A percentile compares a stretch with the other conserved stretches of the same genome.
These are phyloP conservation scores for Aspergillus texensis DNA, from an alignment of 2,329 filamentous ascomycete genomes.

Conservation along the genomic window DNA sequence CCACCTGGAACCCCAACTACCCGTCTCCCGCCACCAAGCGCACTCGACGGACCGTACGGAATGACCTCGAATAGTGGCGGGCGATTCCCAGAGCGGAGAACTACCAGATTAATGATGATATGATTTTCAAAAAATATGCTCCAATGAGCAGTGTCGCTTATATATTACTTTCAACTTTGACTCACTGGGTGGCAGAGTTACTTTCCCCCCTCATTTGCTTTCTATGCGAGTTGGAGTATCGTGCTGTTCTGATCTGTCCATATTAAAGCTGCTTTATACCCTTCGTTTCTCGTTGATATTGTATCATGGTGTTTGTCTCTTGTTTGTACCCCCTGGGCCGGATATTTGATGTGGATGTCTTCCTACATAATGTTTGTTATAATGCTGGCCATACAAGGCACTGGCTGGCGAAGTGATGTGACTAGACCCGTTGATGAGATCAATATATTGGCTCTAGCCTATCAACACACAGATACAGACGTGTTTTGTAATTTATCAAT, in stretches of 20 bases:
- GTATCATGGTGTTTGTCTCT: not conserved
- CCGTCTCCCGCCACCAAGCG: constrained; percentile 6
- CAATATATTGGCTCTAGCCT: not conserved
- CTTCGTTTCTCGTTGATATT: constrained; percentile 12
- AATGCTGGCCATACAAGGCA: not conserved
- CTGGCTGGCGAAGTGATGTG: not conserved
- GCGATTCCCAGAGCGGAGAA: constrained; percentile 52
- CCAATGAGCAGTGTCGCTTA: not conserved
- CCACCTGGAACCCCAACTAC: not conserved
- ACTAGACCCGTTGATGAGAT: not conserved
- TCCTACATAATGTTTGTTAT: constrained; percentile 6
- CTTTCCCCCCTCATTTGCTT: not conserved
- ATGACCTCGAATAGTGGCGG: constrained; percentile 32
- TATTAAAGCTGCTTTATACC: constrained; percentile 12
- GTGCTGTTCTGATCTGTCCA: not conserved
- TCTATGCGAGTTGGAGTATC: not conserved
- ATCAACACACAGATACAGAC: not conserved
- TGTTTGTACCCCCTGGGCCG: not conserved
- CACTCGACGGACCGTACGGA: constrained; percentile 26
- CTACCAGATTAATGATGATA: constrained; percentile 53
- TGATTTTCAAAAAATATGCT: constrained; percentile 27
- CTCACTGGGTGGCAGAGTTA: not conserved
- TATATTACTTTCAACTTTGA: not conserved
- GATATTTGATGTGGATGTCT: not conserved
- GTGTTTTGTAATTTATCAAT: not conserved